Conservation (phyloP, 106 monocot species). For the Dendrobium officinale region DNA sequence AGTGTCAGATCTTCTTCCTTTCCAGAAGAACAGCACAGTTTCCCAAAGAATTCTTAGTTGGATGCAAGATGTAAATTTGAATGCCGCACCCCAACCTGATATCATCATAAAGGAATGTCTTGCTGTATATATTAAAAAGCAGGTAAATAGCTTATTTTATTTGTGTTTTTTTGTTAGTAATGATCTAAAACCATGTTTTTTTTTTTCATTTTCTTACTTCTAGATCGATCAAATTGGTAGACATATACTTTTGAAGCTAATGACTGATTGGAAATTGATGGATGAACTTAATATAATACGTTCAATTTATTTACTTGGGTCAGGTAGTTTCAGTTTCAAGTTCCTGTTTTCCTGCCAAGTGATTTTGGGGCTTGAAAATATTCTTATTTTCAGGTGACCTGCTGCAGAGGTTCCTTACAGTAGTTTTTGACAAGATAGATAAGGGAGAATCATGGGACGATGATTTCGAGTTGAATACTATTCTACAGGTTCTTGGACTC, state of each 20-base stretch:
- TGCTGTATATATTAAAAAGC: conserved; percentile 51
- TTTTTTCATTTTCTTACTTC: conserved; percentile 5
- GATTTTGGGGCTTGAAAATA: background rate
- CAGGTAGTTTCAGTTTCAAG: conserved; percentile 43
- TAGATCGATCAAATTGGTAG: conserved; percentile 88
- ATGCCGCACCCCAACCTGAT: conserved; percentile 39
- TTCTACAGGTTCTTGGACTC: conserved; percentile 53
- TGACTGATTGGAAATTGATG: conserved; percentile 91
- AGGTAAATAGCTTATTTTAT: conserved; percentile 30
- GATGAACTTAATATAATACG: conserved; percentile 80
- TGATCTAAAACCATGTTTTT: background rate
- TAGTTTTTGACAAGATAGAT: conserved; percentile 70
- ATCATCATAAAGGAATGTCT: conserved; percentile 74
- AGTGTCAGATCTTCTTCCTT: conserved; percentile 74
- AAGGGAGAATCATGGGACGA: conserved; percentile 85
- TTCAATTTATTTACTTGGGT: conserved; percentile 86
- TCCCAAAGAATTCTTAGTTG: conserved; percentile 64
- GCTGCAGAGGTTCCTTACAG: conserved; percentile 72
- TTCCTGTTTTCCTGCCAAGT: background rate
- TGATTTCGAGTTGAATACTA: conserved; percentile 92
- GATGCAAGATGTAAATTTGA: conserved; percentile 42
- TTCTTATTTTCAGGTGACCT: conserved; percentile 62
- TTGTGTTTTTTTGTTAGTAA: background rate
- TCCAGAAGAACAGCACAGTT: conserved; percentile 77
- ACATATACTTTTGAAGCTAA: conserved; percentile 68